These are phyloP conservation scores for Pharnaceum exiguum DNA, from an alignment of 148 eudicot genomes.

Conservation along the genomic window DNA sequence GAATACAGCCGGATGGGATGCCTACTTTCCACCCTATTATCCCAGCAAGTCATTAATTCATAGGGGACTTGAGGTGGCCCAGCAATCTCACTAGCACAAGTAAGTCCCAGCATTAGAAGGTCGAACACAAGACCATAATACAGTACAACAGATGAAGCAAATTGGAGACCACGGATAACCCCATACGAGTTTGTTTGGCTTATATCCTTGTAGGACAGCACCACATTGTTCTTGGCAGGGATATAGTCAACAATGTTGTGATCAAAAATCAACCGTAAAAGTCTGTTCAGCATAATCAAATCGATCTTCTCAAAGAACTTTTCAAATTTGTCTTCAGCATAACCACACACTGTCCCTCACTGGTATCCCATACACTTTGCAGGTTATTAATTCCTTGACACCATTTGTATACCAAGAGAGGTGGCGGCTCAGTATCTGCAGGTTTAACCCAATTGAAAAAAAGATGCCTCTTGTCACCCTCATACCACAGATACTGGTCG, in stretches of 20 bases:
- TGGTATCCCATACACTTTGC: slow-evolving; percentile 91
- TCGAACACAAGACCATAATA: slow-evolving; percentile 95
- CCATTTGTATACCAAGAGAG: slow-evolving; percentile 95
- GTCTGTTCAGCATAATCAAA: slow-evolving; percentile 97
- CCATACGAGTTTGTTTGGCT: slow-evolving; percentile 99
- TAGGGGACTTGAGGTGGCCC: slow-evolving; percentile 99
- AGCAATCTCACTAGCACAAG: slow-evolving; percentile 98
- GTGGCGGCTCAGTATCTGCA: slow-evolving; percentile 99
- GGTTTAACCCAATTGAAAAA: slow-evolving; percentile 99
- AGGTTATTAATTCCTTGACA: slow-evolving; percentile 98
- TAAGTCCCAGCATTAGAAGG: slow-evolving; percentile 91
- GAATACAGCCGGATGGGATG: slow-evolving; percentile 98
- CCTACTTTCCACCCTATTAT: slow-evolving; percentile 76
- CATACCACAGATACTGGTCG: slow-evolving; percentile 98
- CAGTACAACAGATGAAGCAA: slow-evolving; percentile 98
- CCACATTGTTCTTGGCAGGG: slow-evolving; percentile 96
- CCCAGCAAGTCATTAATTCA: slow-evolving; percentile 88
- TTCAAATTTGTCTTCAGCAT: slow-evolving; percentile 98
- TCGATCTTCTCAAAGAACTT: slow-evolving; percentile 99
- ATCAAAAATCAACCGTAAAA: slow-evolving; percentile 89
- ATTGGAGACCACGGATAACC: slow-evolving; percentile 98
- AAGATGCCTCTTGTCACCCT: slow-evolving; percentile 96
- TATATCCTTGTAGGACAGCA: slow-evolving; percentile 98
- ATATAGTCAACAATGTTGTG: slow-evolving; percentile 99
- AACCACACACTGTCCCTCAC: slow-evolving; percentile 99